Evolutionary conservation across 768 basidiomycete species (phyloP).

Genomic region (Naematelia aurantialba): DNA sequence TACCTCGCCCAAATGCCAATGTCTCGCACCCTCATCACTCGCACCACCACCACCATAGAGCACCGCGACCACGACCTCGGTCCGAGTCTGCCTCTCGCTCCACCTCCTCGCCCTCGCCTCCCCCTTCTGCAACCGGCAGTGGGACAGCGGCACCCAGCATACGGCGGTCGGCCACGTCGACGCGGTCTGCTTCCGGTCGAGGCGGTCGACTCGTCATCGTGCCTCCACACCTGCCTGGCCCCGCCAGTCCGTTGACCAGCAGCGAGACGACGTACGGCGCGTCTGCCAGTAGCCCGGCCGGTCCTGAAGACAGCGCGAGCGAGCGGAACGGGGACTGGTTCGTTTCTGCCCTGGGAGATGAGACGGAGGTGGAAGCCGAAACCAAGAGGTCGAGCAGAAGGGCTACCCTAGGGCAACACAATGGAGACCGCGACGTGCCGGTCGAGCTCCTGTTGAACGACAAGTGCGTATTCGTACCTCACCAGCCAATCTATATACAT

Average conservation of each 20-base stretch:
- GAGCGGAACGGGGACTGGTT: constrained; percentile 25
- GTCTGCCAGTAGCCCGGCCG: constrained; percentile 25
- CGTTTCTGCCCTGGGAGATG: constrained; percentile 14
- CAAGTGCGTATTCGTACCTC: constrained; percentile 2
- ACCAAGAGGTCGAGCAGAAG: constrained; percentile 4
- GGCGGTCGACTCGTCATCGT: neutral
- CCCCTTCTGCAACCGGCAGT: constrained; percentile 15
- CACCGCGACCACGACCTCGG: constrained; percentile 5
- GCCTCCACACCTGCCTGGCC: constrained; percentile 4
- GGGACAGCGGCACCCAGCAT: neutral
- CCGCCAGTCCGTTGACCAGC: constrained; percentile 5
- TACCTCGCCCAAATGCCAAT: constrained; percentile 8
- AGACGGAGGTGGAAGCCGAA: constrained; percentile 31
- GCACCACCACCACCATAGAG: constrained; percentile 21
- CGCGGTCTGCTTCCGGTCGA: neutral
- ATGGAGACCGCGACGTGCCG: constrained; percentile 1
- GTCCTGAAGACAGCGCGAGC: constrained; percentile 12
- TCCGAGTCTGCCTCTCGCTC: constrained; percentile 33
- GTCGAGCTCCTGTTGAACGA: neutral
- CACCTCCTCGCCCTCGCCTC: constrained; percentile 45
- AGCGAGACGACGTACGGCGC: constrained; percentile 28
- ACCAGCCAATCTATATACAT: no score
- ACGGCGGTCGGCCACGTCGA: neutral
- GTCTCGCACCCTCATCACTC: constrained; percentile 10
- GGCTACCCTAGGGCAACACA: constrained; percentile 1